Evolutionary conservation across 1,284 basidiomycete species (phyloP).

Genomic region (Inonotus obliquus): DNA sequence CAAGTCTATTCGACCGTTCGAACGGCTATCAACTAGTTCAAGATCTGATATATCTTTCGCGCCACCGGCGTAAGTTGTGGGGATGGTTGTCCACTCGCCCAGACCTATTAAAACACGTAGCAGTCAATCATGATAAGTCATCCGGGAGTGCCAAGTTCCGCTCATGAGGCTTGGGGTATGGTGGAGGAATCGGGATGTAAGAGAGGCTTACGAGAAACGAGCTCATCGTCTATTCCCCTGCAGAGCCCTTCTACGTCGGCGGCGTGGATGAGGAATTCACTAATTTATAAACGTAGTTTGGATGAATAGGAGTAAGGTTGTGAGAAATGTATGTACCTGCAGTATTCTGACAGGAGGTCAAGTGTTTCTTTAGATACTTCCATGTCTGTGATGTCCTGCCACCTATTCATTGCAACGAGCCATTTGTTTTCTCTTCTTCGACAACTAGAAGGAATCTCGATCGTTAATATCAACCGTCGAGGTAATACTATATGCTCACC

Average conservation of each 20-base stretch:
- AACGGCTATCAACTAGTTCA: conserved; percentile 77
- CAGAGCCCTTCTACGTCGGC: conserved; percentile 98
- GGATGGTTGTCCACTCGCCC: conserved; percentile 88
- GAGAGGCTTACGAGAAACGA: conserved; percentile 75
- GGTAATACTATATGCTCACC: conserved; percentile 41
- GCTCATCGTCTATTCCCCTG: conserved; percentile 90
- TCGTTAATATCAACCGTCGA: neutral
- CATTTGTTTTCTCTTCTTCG: conserved; percentile 74
- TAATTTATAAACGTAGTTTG: conserved; percentile 30
- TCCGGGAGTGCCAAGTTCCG: too few species aligned
- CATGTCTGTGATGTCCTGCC: conserved; percentile 96
- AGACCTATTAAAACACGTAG: conserved; percentile 51
- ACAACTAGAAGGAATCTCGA: conserved; percentile 56
- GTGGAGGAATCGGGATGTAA: neutral
- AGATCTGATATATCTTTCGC: conserved; percentile 89
- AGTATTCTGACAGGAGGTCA: conserved; percentile 65
- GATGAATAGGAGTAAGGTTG: neutral
- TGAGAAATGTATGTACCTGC: conserved; percentile 50
- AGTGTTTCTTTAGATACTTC: conserved; percentile 80
- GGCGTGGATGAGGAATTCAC: conserved; percentile 95
- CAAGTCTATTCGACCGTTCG: conserved; percentile 85
- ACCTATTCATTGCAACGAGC: conserved; percentile 98
- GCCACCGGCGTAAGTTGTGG: conserved; percentile 96
- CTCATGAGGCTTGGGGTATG: too few species aligned
- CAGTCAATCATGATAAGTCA: conserved; percentile 7